Evolutionary conservation across 2,329 filamentous ascomycete species (phyloP).

Genomic region (Davidsoniella virescens): DNA sequence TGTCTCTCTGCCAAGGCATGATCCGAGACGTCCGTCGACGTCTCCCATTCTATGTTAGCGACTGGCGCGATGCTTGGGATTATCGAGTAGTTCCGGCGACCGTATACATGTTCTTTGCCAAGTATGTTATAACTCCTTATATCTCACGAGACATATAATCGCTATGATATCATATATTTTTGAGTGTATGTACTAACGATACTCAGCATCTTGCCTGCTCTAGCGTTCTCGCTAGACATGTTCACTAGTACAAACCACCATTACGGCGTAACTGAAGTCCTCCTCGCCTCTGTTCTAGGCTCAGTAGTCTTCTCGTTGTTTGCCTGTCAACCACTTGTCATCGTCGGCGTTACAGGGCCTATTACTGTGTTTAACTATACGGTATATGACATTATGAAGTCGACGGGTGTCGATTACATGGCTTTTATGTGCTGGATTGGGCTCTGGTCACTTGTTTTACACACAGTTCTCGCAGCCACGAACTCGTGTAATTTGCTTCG

Average conservation of each 20-base stretch:
- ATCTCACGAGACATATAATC: too few relatives aligned
- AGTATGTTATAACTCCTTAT: slow-evolving; percentile 34
- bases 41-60: slow-evolving; percentile 62
- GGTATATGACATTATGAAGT: slow-evolving; percentile 73
- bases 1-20: slow-evolving; percentile 56
- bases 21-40: slow-evolving; percentile 58
- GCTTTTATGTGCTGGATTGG: slow-evolving; percentile 89
- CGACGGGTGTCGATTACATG: slow-evolving; percentile 64
- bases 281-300: slow-evolving; percentile 71
- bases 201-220: slow-evolving; percentile 63
- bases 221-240: slow-evolving; percentile 88
- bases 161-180: too few relatives aligned
- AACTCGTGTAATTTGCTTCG: slow-evolving; percentile 80
- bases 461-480: slow-evolving; percentile 67
- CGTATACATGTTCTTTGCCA: slow-evolving; percentile 89
- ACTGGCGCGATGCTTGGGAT: slow-evolving; percentile 79
- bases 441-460: slow-evolving; percentile 72
- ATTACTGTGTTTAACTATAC: slow-evolving; percentile 94
- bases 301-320: slow-evolving; percentile 66
- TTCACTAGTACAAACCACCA: slow-evolving; percentile 72
- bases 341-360: slow-evolving; percentile 79
- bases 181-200: not conserved
- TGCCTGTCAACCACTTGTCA: slow-evolving; percentile 72
- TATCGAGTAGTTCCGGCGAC: slow-evolving; percentile 79
- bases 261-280: slow-evolving; percentile 80